A percentile compares a stretch with the other conserved stretches of the same genome.
Evolutionary conservation across 176 grass and related monocot species (phyloP).

Genomic region (Oryza officinalis): DNA sequence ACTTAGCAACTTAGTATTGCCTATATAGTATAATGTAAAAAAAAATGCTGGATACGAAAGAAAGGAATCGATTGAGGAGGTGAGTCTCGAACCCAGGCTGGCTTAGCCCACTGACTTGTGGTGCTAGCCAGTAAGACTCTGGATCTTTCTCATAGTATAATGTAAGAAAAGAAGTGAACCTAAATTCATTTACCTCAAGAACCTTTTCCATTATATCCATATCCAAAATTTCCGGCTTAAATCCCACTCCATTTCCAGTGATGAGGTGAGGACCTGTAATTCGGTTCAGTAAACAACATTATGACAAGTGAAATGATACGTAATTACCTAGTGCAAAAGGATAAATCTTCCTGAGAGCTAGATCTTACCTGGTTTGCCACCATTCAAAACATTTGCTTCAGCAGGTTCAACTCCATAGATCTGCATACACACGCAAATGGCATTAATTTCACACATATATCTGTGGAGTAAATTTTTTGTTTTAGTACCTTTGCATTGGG

Average conservation of each 20-base stretch:
- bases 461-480: neutral
- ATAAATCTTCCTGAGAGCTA: neutral
- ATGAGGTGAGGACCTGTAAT: conserved; percentile 81
- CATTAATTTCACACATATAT: neutral
- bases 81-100: too few relatives aligned
- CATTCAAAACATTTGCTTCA: conserved; percentile 51
- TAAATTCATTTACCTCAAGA: conserved; percentile 60
- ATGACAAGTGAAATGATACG: neutral
- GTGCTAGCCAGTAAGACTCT: too few relatives aligned
- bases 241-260: conserved; percentile 94
- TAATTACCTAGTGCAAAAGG: neutral
- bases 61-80: too few relatives aligned
- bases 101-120: too few relatives aligned
- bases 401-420: conserved; percentile 53
- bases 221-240: conserved; percentile 90
- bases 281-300: conserved; percentile 8
- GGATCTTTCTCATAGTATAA: neutral
- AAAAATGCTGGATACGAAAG: too few relatives aligned
- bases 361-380: conserved; percentile 46
- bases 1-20: neutral
- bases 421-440: neutral
- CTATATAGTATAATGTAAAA: neutral
- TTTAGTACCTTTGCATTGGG: conserved; percentile 43
- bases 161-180: neutral
- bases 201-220: conserved; percentile 96